Base-by-base conservation (phyloP, 352 stramenopile species). In the Pseudoperonospora humuli region DNA sequence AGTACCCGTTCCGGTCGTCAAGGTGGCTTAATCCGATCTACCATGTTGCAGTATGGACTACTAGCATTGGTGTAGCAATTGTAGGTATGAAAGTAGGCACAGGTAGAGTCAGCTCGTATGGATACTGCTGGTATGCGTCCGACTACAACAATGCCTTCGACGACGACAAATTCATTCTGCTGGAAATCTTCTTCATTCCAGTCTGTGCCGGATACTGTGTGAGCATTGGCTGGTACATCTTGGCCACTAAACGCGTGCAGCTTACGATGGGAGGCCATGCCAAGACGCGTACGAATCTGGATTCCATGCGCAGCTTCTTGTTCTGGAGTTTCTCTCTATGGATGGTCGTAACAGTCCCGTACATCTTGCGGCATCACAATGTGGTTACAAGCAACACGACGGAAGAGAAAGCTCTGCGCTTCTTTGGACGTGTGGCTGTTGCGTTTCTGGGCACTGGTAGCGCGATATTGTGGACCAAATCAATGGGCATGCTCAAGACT, bases 1-100 rank as follows among this genome's bases (percentile, higher is more conserved):
- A 88, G 63, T 88, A 84, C 50, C 82, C 82, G 40, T 94, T 94
- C 51, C 64, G 64, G 24, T 86, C 73, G 28, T 78, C 75, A n/a
- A 58, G 70, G 32, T 84, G 67, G 60, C 70, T 88, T 39, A 66
- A 71, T 21, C 59, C 59, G 14, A 56, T 88, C 42, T 92, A 88
- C 46, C 82, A 94, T 45, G 28, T 74, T 1, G 61, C 70, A 0
- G 75, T 94, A 5, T 89, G 80, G 73, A 17, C 58, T 4, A 54
- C 82, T 14, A 70, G 64, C 32, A 62, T 65, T 6, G 35, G 66
- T 9, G 70, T 78, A 11, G 64, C 72, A 0, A 78, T 87, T 26
- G 45, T 84, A 3, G 70, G 71, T 14, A 75, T 63, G 32, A 46
- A 65, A 7, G 45, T 75, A 15, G 66, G 58, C 17, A 55, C 49